Conservation (phyloP, 257 asterid genomes). For the Nicotiana noctiflora region DNA sequence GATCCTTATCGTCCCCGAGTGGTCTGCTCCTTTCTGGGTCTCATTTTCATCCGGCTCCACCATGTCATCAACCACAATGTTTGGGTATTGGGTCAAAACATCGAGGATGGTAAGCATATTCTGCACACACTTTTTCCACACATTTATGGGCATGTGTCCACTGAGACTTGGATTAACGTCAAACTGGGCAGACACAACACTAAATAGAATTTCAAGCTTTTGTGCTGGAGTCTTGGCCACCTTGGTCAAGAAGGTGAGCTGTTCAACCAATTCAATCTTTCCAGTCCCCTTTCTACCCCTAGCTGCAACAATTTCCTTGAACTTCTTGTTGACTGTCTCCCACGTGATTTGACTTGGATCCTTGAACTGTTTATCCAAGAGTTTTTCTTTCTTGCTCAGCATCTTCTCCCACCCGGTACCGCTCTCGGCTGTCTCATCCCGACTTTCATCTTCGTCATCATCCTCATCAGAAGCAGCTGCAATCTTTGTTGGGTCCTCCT, state of each 20-base stretch:
- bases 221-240: conserved; percentile 24
- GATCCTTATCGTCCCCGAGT: conserved; percentile 55
- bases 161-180: conserved; percentile 63
- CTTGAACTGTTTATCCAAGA: conserved; percentile 74
- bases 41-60: conserved; percentile 90
- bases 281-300: conserved; percentile 50
- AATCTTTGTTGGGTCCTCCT: conserved; percentile 34
- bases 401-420: conserved; percentile 72
- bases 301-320: conserved; percentile 64
- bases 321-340: conserved; percentile 76
- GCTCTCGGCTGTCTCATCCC: conserved; percentile 23
- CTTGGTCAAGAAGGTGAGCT: conserved; percentile 20
- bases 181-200: conserved; percentile 64
- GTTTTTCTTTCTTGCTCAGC: conserved; percentile 83
- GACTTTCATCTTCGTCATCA: conserved; percentile 39
- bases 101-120: conserved; percentile 71
- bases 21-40: conserved; percentile 78
- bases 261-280: conserved; percentile 19
- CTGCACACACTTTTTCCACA: conserved; percentile 87
- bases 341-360: conserved; percentile 84
- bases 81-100: conserved; percentile 62
- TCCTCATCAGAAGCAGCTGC: conserved; percentile 27
- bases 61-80: conserved; percentile 84
- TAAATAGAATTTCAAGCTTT: conserved; percentile 20
- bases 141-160: conserved; percentile 90